phyloP scores from a whole-genome alignment of 257 asterid species.

The Forsythia viridissima region DNA sequence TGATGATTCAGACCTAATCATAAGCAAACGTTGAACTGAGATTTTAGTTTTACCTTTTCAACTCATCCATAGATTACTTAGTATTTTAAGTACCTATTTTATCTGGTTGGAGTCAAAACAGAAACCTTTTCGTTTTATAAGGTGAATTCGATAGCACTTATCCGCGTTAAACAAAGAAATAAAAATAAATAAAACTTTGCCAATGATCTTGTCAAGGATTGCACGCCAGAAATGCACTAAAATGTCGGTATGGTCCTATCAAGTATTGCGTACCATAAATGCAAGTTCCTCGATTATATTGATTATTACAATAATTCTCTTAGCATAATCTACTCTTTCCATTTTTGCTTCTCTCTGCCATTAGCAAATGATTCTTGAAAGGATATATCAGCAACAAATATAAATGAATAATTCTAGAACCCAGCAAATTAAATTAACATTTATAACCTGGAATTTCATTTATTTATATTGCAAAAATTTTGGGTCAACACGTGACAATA shows the following conservation, averaged over 20 bases:
- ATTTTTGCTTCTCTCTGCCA: background rate
- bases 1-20: no score
- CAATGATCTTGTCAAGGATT: background rate
- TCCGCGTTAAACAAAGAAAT: no score
- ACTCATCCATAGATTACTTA: no score
- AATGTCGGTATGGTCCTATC: background rate
- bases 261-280: background rate
- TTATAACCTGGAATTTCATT: background rate
- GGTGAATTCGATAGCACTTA: no score
- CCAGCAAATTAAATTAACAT: background rate
- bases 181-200: background rate
- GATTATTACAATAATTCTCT: background rate
- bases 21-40: no score
- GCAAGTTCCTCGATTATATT: background rate
- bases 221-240: background rate
- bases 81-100: no score
- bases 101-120: no score
- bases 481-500: constrained; percentile 11
- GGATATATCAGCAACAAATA: background rate
- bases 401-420: background rate
- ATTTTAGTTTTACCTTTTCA: no score
- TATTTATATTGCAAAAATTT: constrained; percentile 25
- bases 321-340: background rate
- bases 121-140: no score
- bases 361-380: background rate